phyloP scores from a whole-genome alignment of 1,139 yeast genomes.

The Protomyces inundatus region DNA sequence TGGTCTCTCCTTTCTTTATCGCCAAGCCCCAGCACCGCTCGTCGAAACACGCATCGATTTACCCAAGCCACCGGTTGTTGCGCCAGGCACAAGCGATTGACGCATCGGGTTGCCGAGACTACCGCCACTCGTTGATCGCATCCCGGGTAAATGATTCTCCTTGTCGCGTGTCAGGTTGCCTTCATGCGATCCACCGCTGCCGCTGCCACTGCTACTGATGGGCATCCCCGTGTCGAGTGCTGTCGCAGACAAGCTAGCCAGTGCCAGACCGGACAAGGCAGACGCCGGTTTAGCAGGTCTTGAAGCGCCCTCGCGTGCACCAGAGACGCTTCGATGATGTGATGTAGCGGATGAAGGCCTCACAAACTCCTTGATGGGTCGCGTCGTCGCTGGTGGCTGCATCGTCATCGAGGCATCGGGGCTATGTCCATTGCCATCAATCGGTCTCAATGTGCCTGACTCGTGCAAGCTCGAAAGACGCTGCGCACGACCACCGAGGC shows the following conservation, averaged over 20 bases:
- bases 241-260: slow-evolving; percentile 16
- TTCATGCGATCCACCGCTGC: not conserved
- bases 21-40: slow-evolving; percentile 17
- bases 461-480: not conserved
- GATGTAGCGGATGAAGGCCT: slow-evolving; percentile 13
- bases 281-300: not conserved
- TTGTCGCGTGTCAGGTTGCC: not conserved
- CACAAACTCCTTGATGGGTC: slow-evolving; percentile 6
- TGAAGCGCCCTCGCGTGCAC: not conserved
- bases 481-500: not conserved
- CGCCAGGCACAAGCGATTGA: slow-evolving; percentile 8
- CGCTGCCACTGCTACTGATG: not conserved
- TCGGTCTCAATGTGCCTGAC: not conserved
- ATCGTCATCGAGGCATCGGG: not conserved
- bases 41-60: not conserved
- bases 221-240: not conserved
- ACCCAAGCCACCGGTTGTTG: not conserved
- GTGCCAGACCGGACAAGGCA: slow-evolving; percentile 12
- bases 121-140: not conserved
- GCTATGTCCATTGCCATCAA: not conserved
- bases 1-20: not conserved
- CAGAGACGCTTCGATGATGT: not conserved
- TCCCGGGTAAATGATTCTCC: slow-evolving; percentile 3
- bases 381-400: not conserved
- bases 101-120: slow-evolving; percentile 7